Percentiles rank a stretch among this genome's conserved stretches.
Evolutionary conservation across 148 eudicot species (phyloP).

Genomic region (Spergularia marina): DNA sequence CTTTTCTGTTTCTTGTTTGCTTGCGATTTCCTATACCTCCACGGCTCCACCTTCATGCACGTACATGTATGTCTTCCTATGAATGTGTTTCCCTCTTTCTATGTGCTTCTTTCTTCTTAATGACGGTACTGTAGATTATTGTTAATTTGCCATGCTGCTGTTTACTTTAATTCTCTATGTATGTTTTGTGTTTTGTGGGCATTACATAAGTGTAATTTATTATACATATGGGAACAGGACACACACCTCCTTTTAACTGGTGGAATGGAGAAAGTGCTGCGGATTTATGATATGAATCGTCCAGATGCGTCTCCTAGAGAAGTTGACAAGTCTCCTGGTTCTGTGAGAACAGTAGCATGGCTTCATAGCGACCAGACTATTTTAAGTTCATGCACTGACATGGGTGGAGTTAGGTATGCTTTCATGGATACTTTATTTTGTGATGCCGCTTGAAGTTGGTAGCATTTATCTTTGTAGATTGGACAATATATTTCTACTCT

Average conservation of each 20-base stretch:
- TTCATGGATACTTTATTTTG: neutral
- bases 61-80: neutral
- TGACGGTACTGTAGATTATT: conserved; percentile 3
- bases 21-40: too few species aligned
- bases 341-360: conserved; percentile 92
- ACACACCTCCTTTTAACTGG: conserved; percentile 72
- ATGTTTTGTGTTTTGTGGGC: neutral
- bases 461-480: neutral
- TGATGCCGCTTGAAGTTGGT: conserved; percentile 6
- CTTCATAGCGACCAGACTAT: conserved; percentile 95
- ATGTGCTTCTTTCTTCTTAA: neutral
- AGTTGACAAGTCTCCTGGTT: conserved; percentile 86
- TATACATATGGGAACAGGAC: conserved; percentile 43
- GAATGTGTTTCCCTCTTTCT: neutral
- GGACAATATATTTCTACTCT: neutral
- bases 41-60: neutral
- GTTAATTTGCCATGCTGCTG: conserved; percentile 7
- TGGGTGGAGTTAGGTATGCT: conserved; percentile 86
- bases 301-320: conserved; percentile 91
- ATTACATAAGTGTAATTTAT: neutral
- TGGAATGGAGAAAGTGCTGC: conserved; percentile 86
- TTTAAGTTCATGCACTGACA: conserved; percentile 80
- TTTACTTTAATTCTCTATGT: neutral
- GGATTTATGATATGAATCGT: conserved; percentile 80
- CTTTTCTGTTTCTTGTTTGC: too few species aligned